Conservation (phyloP, 1,139 yeast species). For the Debaryomyces coudertii region DNA sequence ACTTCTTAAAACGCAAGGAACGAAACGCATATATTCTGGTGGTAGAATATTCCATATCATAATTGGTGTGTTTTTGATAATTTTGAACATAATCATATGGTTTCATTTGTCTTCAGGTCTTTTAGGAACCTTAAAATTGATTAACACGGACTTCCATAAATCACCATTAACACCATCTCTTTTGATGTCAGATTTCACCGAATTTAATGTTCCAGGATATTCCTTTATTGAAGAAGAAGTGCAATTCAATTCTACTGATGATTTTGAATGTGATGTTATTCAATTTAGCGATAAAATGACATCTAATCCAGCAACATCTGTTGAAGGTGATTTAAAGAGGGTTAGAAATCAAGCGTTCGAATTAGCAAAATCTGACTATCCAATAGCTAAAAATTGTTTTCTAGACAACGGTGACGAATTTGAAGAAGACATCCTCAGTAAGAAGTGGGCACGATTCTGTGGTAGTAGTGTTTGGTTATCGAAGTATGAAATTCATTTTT, state of each 20-base stretch:
- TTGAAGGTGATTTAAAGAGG: conserved; percentile 11
- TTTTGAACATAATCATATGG: conserved; percentile 1
- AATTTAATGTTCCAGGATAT: conserved; percentile 14
- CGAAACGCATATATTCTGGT: background rate
- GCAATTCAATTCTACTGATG: background rate
- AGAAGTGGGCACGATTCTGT: conserved; percentile 21
- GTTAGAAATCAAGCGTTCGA: conserved; percentile 13
- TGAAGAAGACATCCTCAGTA: conserved; percentile 15
- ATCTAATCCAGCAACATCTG: conserved; percentile 8
- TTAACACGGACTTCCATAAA: background rate
- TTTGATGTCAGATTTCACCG: background rate
- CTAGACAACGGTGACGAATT: conserved; percentile 13
- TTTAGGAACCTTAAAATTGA: background rate
- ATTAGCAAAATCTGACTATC: conserved; percentile 13
- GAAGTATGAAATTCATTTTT: conserved; percentile 20
- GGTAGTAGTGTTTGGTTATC: conserved; percentile 23
- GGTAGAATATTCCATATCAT: background rate
- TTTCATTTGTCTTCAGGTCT: background rate
- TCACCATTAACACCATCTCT: conserved; percentile 6
- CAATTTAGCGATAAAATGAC: conserved; percentile 3
- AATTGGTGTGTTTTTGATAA: conserved; percentile 1
- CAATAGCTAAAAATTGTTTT: conserved; percentile 14
- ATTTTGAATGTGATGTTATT: conserved; percentile 10
- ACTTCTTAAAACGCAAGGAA: background rate
- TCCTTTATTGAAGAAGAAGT: conserved; percentile 14